Percentiles rank a stretch among this genome's conserved stretches.
phyloP scores from a whole-genome alignment of 345 rosid species.

The Populus nigra region DNA sequence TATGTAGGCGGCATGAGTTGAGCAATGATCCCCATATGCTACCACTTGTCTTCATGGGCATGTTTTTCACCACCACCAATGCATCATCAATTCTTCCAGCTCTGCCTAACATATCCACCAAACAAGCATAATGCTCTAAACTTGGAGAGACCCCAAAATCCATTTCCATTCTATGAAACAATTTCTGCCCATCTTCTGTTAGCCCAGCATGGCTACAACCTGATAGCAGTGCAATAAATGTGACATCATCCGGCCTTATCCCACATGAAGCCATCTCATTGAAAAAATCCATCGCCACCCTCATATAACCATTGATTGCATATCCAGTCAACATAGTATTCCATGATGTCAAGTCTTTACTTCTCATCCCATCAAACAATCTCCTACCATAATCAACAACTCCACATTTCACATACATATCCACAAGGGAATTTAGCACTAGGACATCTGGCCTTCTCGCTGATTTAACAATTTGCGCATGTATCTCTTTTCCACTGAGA shows the following conservation, averaged over 20 bases:
- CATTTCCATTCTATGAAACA: slow-evolving; percentile 40
- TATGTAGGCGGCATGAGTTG: slow-evolving; percentile 46
- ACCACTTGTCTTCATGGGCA: slow-evolving; percentile 53
- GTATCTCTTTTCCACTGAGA: slow-evolving; percentile 39
- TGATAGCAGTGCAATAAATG: slow-evolving; percentile 51
- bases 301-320: slow-evolving; percentile 43
- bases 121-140: slow-evolving; percentile 57
- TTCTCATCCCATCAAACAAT: slow-evolving; percentile 15
- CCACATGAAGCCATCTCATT: slow-evolving; percentile 41
- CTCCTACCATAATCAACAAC: not conserved
- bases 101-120: slow-evolving; percentile 58
- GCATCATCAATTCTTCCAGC: slow-evolving; percentile 52
- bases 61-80: slow-evolving; percentile 35
- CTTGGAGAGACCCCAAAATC: slow-evolving; percentile 39
- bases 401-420: slow-evolving; percentile 26
- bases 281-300: slow-evolving; percentile 32
- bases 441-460: slow-evolving; percentile 33
- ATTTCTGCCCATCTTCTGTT: slow-evolving; percentile 38
- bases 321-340: slow-evolving; percentile 53
- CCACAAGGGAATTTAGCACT: slow-evolving; percentile 24
- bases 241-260: slow-evolving; percentile 41
- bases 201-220: slow-evolving; percentile 61
- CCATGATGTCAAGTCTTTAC: slow-evolving; percentile 39
- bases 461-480: slow-evolving; percentile 37
- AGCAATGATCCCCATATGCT: slow-evolving; percentile 62